Percentiles rank a stretch among this genome's conserved stretches.
Evolutionary conservation across 352 stramenopile genomes (phyloP).

Genomic region (Phytophthora palmivora): DNA sequence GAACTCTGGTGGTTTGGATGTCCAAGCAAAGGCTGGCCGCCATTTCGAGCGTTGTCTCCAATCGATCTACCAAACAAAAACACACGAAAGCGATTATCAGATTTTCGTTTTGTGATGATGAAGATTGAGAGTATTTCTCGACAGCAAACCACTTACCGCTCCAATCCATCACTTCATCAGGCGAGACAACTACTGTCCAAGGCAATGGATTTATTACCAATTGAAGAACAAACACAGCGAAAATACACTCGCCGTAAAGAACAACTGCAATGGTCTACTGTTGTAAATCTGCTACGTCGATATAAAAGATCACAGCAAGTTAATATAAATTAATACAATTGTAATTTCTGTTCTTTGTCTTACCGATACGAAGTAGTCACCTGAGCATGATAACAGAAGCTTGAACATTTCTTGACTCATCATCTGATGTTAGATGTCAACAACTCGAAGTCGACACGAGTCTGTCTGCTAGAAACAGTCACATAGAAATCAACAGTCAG

Average conservation of each 20-base stretch:
- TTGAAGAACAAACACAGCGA: not conserved
- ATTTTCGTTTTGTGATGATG: slow-evolving; percentile 4
- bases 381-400: too few species aligned
- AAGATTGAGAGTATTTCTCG: not conserved
- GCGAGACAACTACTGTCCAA: not conserved
- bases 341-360: not conserved
- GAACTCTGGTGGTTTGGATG: slow-evolving; percentile 5
- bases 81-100: slow-evolving; percentile 9
- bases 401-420: too few species aligned
- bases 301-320: not conserved
- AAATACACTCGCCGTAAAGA: not conserved
- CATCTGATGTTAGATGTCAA: too few species aligned
- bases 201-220: not conserved
- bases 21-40: slow-evolving; percentile 1
- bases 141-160: not conserved
- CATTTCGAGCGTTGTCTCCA: not conserved
- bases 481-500: too few species aligned
- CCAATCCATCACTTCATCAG: not conserved
- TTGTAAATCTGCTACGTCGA: not conserved
- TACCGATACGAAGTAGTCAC: not conserved
- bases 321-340: not conserved
- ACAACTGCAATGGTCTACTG: not conserved
- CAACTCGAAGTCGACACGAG: too few species aligned
- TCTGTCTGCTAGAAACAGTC: too few species aligned
- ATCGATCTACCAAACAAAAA: slow-evolving; percentile 1